Base-by-base conservation (phyloP, 1,139 yeast species). In the Protomyces arabidopsidicola region DNA sequence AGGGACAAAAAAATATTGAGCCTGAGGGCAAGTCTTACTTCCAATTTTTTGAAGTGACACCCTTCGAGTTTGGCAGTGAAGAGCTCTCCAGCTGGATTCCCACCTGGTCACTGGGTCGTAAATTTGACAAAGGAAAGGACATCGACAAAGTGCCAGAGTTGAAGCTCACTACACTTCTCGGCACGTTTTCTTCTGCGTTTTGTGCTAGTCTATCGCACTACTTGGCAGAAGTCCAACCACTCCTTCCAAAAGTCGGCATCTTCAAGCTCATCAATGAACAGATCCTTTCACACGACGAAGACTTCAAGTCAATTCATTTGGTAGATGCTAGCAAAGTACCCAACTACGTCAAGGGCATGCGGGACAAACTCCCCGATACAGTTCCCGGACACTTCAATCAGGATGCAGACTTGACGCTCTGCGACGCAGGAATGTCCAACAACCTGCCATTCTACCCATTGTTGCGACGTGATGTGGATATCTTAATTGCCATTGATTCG, bases 351-450 rank as follows among this genome's bases (percentile, higher is more conserved):
- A 62, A 65, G n/a, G 70, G 70, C 2, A 27, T 68, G 58, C 58
- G 55, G 27, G 42, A 42, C 20, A 52, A 60, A 18, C 58, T 68
- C 20, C 65, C 66, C 5, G 16, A 39, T 10, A 53, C 67, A 1
- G 68, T 68, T 27, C 71, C 71, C 16, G 65, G 57, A 35, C 45
- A 31, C 22, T 22, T 58, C 34, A 53, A 62, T 34, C 39, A 50
- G 10, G 53, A 64, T 34, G 59, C 62, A 14, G 61, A 62, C 20
- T 53, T 69, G 45, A 65, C 58, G 20, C 51, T 69, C 34, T 69
- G 69, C 70, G 71, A 69, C 51, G 71, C 71, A 6, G 71, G 71
- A 18, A 68, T 69, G 71, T 69, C 67, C 20, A 69, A 69, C 63
- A 69, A 69, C 34, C 64, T 69, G 52, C 71, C 71, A 6, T 34